Evolutionary conservation across 495 filamentous ascomycete genomes (phyloP), one percentile per base, ranked within the genome.

Genomic region (Wilcoxina mikolae): DNA sequence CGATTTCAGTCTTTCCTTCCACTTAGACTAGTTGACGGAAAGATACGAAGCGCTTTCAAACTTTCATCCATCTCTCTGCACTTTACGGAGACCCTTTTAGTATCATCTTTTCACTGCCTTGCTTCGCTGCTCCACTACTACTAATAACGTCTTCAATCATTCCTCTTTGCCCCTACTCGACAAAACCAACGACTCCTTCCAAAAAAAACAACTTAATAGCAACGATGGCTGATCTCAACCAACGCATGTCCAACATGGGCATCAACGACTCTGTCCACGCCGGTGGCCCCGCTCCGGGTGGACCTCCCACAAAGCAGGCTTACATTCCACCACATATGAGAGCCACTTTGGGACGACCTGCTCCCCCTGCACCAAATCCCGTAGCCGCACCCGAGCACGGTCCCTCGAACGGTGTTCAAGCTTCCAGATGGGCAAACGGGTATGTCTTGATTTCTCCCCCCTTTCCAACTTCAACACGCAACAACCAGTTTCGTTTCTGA

Each of bases 321-420:
- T 98, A 98, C 74, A 94, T 96, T 67, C 91, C 91, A 61, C 91
- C 91, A 68, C 91, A 98, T 68, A 80, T 95, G 70, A 84, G 91
- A 66, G 73, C 67, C 51, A 59, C 67, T 28, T 61, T 68, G 61
- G 59, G 54, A 23, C 56, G 50, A 22, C 59, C 58, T 22, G 41
- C 56, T 52, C 53, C 68, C 47, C 60, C 65, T 53, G 61, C 64
- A 25, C 59, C 66, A 56, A 56, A 67, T 48, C 67, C 69, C 60
- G 66, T 65, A 42, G 41, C 63, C 17, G 67, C 65, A 18, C 60
- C 67, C 54, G 59, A 64, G 51, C 67, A 67, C 54, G 65, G 61
- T 57, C 67, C 58, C 43, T 27, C 53, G 35, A 64, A 64, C 56
- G 62, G 61, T 25, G 58, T 60, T 46, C 60, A 65, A 45, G 55